A percentile compares a stretch with the other conserved stretches of the same genome.
Conservation (phyloP, 306 rosid genomes). For the Acacia confusa region DNA sequence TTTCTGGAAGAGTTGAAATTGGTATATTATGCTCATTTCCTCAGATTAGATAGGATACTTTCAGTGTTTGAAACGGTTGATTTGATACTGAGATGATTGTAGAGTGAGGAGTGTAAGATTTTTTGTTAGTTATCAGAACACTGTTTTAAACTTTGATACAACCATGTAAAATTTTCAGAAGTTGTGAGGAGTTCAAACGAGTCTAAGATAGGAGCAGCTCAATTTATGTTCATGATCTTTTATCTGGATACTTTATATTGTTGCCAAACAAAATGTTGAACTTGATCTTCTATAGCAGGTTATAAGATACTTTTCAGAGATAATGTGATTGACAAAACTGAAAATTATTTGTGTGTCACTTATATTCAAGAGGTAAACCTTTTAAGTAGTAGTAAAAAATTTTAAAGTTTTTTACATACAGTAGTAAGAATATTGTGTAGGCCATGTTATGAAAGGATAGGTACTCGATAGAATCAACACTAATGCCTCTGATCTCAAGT, state of each 20-base stretch:
- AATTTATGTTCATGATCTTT: not conserved
- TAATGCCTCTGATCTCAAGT: too few relatives aligned
- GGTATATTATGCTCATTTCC: not conserved
- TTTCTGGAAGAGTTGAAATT: not conserved
- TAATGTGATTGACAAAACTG: not conserved
- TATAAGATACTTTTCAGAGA: not conserved
- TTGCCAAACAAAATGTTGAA: not conserved
- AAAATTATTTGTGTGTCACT: not conserved
- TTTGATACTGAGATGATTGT: constrained; percentile 25
- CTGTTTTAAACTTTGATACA: not conserved
- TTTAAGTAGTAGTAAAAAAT: too few relatives aligned
- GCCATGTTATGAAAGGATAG: too few relatives aligned
- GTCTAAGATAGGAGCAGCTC: not conserved
- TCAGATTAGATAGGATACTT: not conserved
- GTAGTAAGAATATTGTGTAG: too few relatives aligned
- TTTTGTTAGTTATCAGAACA: constrained; percentile 18
- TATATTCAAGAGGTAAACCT: too few relatives aligned
- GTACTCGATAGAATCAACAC: too few relatives aligned
- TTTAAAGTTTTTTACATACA: too few relatives aligned
- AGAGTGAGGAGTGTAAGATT: constrained; percentile 9
- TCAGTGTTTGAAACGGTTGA: not conserved
- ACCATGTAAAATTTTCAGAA: not conserved
- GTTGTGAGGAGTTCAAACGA: not conserved
- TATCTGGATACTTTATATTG: not conserved
- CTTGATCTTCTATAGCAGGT: not conserved